phyloP scores from a whole-genome alignment of 1,139 yeast genomes.

The Protomyces gravidus region DNA sequence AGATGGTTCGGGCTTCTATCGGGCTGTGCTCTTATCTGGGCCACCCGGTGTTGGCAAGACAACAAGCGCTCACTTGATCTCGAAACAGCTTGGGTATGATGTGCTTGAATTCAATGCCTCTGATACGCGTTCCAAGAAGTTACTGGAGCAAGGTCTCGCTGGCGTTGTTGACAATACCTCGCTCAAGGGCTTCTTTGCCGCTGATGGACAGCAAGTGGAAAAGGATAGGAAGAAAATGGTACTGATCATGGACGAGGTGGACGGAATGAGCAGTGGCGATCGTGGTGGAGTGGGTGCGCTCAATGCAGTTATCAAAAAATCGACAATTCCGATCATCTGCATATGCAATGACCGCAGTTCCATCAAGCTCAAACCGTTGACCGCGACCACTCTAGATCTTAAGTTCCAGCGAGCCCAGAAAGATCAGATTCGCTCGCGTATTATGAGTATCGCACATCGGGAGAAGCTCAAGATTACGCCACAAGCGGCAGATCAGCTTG shows the following conservation, averaged over 20 bases:
- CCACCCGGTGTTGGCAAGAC: conserved; percentile 99
- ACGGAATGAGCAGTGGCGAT: conserved; percentile 99
- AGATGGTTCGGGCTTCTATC: conserved; percentile 57
- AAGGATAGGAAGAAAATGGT: conserved; percentile 56
- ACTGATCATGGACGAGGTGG: conserved; percentile 96
- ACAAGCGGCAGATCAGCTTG: conserved; percentile 74
- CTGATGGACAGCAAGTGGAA: conserved; percentile 40
- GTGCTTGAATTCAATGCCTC: conserved; percentile 88
- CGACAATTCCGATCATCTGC: conserved; percentile 81
- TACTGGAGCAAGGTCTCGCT: conserved; percentile 46
- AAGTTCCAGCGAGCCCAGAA: conserved; percentile 88
- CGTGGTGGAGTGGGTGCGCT: conserved; percentile 97
- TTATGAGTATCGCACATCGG: conserved; percentile 84
- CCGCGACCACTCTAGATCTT: conserved; percentile 72
- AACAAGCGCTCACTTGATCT: conserved; percentile 80
- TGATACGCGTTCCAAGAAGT: conserved; percentile 79
- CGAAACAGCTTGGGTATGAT: conserved; percentile 72
- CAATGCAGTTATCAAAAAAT: conserved; percentile 77
- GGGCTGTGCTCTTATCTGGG: conserved; percentile 86
- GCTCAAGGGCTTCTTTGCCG: conserved; percentile 67
- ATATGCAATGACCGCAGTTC: conserved; percentile 89
- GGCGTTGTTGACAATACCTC: conserved; percentile 77
- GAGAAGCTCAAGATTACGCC: conserved; percentile 81
- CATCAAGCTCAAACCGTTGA: conserved; percentile 96
- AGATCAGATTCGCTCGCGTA: conserved; percentile 69